Conservation (phyloP, 257 asterid species). For the Nicotiana knightiana region DNA sequence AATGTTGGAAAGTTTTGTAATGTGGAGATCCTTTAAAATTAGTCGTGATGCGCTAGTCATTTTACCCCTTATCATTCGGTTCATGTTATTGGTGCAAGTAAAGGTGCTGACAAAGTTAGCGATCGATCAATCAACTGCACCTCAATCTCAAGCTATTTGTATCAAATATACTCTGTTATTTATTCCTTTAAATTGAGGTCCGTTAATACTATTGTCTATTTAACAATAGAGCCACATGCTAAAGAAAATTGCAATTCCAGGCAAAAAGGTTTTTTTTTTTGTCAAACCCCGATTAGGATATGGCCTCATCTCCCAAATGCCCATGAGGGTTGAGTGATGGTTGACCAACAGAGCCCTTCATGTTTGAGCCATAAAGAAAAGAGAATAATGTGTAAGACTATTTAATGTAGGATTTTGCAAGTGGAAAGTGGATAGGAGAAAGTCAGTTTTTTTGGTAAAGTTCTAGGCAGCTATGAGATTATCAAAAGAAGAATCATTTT, state of each 20-base stretch:
- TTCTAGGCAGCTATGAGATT: neutral
- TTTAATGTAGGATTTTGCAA: neutral
- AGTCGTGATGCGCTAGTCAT: neutral
- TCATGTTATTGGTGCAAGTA: conserved; percentile 1
- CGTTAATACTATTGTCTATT: neutral
- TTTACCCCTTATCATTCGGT: neutral
- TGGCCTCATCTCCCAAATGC: neutral
- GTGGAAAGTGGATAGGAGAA: neutral
- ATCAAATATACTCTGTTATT: neutral
- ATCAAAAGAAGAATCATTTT: neutral
- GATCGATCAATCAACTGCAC: neutral
- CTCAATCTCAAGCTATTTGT: neutral
- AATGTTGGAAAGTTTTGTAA: neutral
- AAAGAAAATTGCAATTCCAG: neutral
- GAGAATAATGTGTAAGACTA: neutral
- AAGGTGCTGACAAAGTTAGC: neutral
- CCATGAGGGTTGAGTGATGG: neutral
- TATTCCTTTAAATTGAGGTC: neutral
- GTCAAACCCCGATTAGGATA: neutral
- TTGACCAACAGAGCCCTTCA: neutral
- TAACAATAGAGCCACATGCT: neutral
- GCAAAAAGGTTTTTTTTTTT: neutral
- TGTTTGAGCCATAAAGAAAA: neutral
- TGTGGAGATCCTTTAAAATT: neutral
- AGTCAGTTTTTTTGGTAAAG: neutral